Percentiles rank a stretch among this genome's conserved stretches.
Conservation (phyloP, 2,329 filamentous ascomycete genomes). For the Alternaria ethzedia region DNA sequence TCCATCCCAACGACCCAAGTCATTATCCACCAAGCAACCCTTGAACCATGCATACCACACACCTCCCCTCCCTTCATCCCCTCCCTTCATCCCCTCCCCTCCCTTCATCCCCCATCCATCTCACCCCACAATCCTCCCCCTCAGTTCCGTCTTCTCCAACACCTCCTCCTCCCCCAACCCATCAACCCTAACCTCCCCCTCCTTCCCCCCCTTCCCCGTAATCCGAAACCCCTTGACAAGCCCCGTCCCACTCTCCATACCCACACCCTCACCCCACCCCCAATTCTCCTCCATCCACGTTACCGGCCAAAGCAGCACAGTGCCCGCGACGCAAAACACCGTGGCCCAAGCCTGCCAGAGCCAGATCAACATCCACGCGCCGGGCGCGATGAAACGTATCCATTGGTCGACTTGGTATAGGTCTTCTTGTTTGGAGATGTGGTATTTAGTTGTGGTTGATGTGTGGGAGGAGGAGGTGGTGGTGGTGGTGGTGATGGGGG, state of each 20-base stretch:
- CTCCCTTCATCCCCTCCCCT: background rate
- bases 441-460: no score
- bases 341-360: slow-evolving; percentile 71
- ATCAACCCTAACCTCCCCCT: slow-evolving; percentile 12
- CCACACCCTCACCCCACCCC: slow-evolving; percentile 18
- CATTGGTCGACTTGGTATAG: slow-evolving; percentile 80
- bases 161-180: slow-evolving; percentile 17
- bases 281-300: slow-evolving; percentile 33
- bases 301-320: slow-evolving; percentile 59
- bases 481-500: background rate
- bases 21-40: background rate
- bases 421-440: slow-evolving; percentile 79
- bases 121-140: slow-evolving; percentile 18
- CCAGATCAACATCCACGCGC: slow-evolving; percentile 64
- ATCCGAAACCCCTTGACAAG: background rate
- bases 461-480: background rate
- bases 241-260: slow-evolving; percentile 9
- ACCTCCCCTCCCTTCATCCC: background rate
- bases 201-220: slow-evolving; percentile 7
- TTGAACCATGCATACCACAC: background rate
- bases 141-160: slow-evolving; percentile 15
- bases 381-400: slow-evolving; percentile 71
- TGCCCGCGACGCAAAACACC: slow-evolving; percentile 67
- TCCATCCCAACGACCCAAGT: background rate
- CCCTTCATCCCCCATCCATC: background rate